Base-by-base conservation (phyloP, 495 filamentous ascomycete species). In the Aspergillus affinis region DNA sequence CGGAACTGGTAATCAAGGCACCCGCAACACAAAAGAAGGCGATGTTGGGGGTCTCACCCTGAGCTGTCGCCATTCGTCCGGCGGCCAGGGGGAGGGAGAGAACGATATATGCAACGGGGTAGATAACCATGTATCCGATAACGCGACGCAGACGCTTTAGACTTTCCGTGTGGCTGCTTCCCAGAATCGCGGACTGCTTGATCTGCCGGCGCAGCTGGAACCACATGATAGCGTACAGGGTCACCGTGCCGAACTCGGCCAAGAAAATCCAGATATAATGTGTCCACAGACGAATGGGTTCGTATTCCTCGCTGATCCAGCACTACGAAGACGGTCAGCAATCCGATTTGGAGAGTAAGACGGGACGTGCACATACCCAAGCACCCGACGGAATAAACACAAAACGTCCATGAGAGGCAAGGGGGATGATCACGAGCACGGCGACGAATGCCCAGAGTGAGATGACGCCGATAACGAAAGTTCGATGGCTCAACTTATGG, bases 191-290 rank as follows among this genome's bases (percentile, higher is more conserved):
- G 21, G 78, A 77, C 64, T 76, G 70, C 48, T 75, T 65, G 53
- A 81, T 75, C 47, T 70, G 70, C 32, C 74, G 78, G 51, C 78
- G 78, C 2, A 91, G 80, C 57, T 78, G 81, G 59, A 88, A 63
- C 72, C 83, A 89, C 69, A 90, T 84, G 57, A 86, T 70, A 1
- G 75, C 75, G 71, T 93, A 93, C 15, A 91, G 78, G 46, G 77
- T 58, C 51, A 86, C 79, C 13, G 87, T 90, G 19, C 84, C 67
- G 63, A 87, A 83, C 60, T 91, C 82, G 54, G 82, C 77, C 49
- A 91, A 71, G 73, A 92, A 91, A 71, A 92, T 89, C 83, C 86
- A 93, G 61, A 92, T 79, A 66, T 93, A 93, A 65, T 93, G 90
- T 19, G 87, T 81, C 78, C 82, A 84, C 0, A 93, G 81, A 61